Base-by-base conservation (phyloP, 2,329 filamentous ascomycete genomes). In the Botryotinia narcissicola region DNA sequence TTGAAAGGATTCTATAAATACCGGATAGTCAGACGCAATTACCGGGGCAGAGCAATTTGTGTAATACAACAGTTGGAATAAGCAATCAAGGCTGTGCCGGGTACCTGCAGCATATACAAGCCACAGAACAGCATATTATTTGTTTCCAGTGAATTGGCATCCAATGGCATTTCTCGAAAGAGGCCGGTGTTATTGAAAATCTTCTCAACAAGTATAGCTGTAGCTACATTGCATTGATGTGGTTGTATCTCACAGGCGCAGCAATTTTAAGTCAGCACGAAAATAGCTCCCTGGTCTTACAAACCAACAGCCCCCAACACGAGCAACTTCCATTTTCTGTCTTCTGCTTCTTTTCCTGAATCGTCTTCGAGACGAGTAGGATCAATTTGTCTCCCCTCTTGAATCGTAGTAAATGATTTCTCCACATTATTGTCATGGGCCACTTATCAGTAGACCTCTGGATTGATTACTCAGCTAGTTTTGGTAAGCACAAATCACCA, bases 1-100 rank as follows among this genome's bases (percentile, higher is more conserved):
- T 20, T 20, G n/a, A 67, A 20, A 72, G 14, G 5, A 59, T 46
- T 72, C 70, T 67, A 67, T 67, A 32, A 72, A 71, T 71, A 66
- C 35, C n/a, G 46, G 51, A 48, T 57, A 4, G 18, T 57, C 35
- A 71, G 60, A 71, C 20, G 35, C 6, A 71, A 71, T 71, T 40
- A 71, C 70, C 46, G 25, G 46, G 37, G 29, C 16, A 71, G 10
- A 44, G n/a, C 29, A n/a, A 12, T 46, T 37, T 40, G 12, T 20
- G 32, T 32, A 29, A n/a, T 66, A 20, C 48, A 67, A 66, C 44
- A 25, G 46, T 54, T 64, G 60, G n/a, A 66, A 51, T 72, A 54
- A 54, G 37, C 66, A 68, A 64, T 35, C 14, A 54, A 54, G 48
- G 66, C 66, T 68, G 66, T 46, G 46, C 59, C 35, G 46, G 35